phyloP scores from a whole-genome alignment of 176 grass and related monocot species.

The Avena atlantica region DNA sequence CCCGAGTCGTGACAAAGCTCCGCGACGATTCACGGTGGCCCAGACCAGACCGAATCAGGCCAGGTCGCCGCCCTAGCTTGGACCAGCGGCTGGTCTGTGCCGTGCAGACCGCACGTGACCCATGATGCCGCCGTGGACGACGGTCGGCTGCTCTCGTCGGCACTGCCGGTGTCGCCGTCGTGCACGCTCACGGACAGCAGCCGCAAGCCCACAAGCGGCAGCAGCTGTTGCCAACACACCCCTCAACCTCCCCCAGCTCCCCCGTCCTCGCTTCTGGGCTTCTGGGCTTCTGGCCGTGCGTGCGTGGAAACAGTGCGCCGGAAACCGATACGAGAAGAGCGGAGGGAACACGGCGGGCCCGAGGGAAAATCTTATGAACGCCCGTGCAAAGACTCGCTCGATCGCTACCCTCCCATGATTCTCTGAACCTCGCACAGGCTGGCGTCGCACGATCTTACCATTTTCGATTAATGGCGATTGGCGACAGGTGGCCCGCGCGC shows the following conservation, averaged over 20 bases:
- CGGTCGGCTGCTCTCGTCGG: not conserved
- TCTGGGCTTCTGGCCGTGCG: too few species aligned
- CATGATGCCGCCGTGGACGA: not conserved
- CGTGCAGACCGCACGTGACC: not conserved
- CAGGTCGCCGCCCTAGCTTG: too few species aligned
- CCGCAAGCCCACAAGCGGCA: not conserved
- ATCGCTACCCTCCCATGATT: too few species aligned
- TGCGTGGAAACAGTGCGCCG: not conserved
- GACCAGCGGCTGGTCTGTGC: too few species aligned
- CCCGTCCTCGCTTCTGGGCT: too few species aligned
- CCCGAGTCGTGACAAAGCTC: not conserved
- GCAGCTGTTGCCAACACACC: not conserved
- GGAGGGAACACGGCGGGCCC: not conserved
- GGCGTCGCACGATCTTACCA: too few species aligned
- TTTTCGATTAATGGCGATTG: not conserved
- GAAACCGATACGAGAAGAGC: not conserved
- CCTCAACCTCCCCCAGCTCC: not conserved
- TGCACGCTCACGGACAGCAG: not conserved
- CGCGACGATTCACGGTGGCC: not conserved
- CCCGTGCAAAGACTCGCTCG: too few species aligned
- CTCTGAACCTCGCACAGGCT: too few species aligned
- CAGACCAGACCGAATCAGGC: too few species aligned
- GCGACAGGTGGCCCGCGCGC: not conserved
- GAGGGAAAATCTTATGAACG: not conserved
- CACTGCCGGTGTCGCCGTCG: not conserved